These are phyloP conservation scores for Cercospora sp. DNA, from an alignment of 2,329 filamentous ascomycete species.

Conservation along the genomic window DNA sequence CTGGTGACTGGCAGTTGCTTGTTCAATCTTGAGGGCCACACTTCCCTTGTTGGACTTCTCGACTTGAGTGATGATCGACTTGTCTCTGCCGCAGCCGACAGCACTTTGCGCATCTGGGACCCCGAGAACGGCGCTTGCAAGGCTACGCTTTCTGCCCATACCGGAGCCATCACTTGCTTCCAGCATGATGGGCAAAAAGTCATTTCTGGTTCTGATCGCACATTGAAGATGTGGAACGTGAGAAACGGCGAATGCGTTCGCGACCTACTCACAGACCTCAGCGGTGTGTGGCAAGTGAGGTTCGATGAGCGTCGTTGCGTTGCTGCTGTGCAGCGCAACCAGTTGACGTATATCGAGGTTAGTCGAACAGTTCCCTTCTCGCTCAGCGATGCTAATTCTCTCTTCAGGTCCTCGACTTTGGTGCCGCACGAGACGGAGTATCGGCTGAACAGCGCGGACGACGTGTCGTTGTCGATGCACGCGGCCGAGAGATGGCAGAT, in stretches of 20 bases:
- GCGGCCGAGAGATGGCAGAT: conserved; percentile 39
- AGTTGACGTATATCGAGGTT: conserved; percentile 93
- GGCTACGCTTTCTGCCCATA: conserved; percentile 87
- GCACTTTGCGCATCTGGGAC: conserved; percentile 94
- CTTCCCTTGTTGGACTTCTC: conserved; percentile 84
- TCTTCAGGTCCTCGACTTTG: conserved; percentile 88
- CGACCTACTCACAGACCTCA: conserved; percentile 88
- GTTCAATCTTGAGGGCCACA: conserved; percentile 89
- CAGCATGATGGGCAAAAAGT: conserved; percentile 97
- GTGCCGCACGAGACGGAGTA: conserved; percentile 84
- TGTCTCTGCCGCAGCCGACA: conserved; percentile 93
- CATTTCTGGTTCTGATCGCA: conserved; percentile 92
- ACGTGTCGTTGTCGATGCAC: conserved; percentile 61
- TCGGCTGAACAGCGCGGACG: conserved; percentile 74
- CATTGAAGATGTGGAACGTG: conserved; percentile 98
- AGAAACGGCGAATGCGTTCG: conserved; percentile 87
- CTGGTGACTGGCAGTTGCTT: conserved; percentile 80
- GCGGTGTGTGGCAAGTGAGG: conserved; percentile 98
- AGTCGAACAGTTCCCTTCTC: conserved; percentile 20
- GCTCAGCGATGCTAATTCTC: conserved; percentile 36
- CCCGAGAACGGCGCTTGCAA: conserved; percentile 89
- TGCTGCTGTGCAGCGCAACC: conserved; percentile 90
- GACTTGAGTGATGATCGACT: conserved; percentile 87
- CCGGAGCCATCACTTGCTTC: conserved; percentile 96
- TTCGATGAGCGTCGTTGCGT: conserved; percentile 96